These are phyloP conservation scores for Leucaena leucocephala DNA, from an alignment of 306 rosid species.

Conservation along the genomic window DNA sequence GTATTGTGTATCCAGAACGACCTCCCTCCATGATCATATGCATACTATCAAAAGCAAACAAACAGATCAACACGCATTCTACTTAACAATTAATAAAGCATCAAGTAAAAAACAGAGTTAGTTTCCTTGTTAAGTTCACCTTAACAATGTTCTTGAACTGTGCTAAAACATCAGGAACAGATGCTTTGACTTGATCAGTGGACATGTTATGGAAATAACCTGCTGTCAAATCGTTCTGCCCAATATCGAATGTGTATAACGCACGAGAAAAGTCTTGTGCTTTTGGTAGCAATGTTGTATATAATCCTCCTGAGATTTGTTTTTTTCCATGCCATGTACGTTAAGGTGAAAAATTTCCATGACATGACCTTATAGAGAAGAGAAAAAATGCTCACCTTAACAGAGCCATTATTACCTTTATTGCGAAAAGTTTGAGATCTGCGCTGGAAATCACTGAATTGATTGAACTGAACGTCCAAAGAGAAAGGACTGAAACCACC, in stretches of 20 bases:
- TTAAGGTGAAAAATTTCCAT: too few relatives aligned
- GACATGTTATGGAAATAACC: constrained; percentile 73
- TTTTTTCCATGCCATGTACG: too few relatives aligned
- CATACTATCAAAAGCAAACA: constrained; percentile 36
- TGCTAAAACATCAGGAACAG: constrained; percentile 54
- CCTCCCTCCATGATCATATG: constrained; percentile 52
- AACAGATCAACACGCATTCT: background rate
- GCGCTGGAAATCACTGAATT: constrained; percentile 63
- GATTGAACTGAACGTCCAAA: constrained; percentile 62
- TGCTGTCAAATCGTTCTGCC: constrained; percentile 74
- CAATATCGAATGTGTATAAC: constrained; percentile 77
- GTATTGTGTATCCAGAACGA: constrained; percentile 61
- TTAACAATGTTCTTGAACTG: constrained; percentile 44
- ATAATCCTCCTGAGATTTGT: constrained; percentile 45
- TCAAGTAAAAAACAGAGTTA: background rate
- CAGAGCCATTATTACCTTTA: constrained; percentile 45
- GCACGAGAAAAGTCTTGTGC: constrained; percentile 54
- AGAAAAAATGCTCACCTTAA: background rate
- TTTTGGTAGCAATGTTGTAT: constrained; percentile 52
- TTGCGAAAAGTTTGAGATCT: constrained; percentile 53
- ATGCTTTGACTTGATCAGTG: constrained; percentile 51
- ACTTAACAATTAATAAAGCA: background rate
- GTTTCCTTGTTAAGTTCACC: constrained; percentile 29
- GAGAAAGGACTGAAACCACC: constrained; percentile 83
- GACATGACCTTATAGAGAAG: background rate